Evolutionary conservation across 1,284 basidiomycete species (phyloP), one percentile per base, ranked within the genome.

Genomic region (Sutorius eximius): DNA sequence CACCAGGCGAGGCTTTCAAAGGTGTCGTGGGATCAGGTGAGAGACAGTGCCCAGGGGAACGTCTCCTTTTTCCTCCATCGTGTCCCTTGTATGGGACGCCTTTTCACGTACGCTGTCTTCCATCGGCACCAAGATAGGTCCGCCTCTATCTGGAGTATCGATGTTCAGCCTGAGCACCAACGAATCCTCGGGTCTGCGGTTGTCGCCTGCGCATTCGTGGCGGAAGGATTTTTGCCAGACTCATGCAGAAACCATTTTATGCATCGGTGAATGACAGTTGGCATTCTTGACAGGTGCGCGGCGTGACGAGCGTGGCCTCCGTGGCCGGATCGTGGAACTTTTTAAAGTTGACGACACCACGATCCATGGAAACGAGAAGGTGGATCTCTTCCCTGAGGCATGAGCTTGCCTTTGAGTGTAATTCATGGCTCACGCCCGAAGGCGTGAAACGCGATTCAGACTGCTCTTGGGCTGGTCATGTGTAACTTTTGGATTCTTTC

Each of bases 1-100:
- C 7, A 3, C 27, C 49, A 54, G 67, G 61, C 51, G 67, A 71
- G 67, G 55, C 49, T 57, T 60, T 69, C 61, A 52, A 71, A 68
- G 10, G 53, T 66, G 66, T 58, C 47, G 67, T 40, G 54, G 65
- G 61, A 66, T 68, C 30, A 56, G 69, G 58, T 55, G 55, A 55
- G 44, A 5, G 7, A 20, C n/a, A 46, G 38, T 15, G 5, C 36
- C 22, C 30, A 27, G 5, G 20, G 29, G 20, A 42, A 16, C 10
- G 7, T 16, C 46, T 20, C 57, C 10, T 64, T 51, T 40, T 57
- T 45, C 58, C 55, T 52, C 46, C 40, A 29, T 16, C 9, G 66
- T 27, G 61, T 61, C 54, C 52, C 42, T 42, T 27, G 22, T 22
- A 8, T 29, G 42, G 59, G 51, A 55, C 30, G 66, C 66, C 61